Evolutionary conservation across 2,329 filamentous ascomycete genomes (phyloP).

Genomic region (Trichoderma breve): DNA sequence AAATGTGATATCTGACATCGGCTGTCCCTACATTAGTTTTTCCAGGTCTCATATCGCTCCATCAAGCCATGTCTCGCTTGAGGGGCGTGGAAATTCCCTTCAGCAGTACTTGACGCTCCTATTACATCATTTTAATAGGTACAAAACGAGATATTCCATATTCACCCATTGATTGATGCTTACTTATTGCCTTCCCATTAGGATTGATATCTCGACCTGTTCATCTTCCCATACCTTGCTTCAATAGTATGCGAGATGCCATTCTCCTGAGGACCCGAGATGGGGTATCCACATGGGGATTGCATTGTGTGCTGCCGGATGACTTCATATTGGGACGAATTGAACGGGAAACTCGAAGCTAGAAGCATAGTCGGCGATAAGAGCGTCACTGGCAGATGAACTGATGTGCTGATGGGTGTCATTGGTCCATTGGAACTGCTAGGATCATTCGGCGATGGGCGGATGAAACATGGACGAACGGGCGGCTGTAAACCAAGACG

Average conservation of each 20-base stretch:
- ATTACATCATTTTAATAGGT: neutral
- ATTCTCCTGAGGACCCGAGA: neutral
- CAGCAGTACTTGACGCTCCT: neutral
- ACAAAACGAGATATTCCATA: neutral
- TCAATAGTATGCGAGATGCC: neutral
- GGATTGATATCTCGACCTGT: neutral
- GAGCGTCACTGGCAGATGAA: neutral
- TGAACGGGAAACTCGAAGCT: neutral
- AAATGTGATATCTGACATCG: neutral
- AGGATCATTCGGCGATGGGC: neutral
- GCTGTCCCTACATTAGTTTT: neutral
- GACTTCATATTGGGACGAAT: neutral
- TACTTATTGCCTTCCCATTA: too few species aligned
- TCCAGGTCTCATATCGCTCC: neutral
- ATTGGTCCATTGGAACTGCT: neutral
- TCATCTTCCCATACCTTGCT: too few species aligned
- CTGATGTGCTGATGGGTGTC: neutral
- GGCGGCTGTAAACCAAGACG: neutral
- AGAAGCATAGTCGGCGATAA: neutral
- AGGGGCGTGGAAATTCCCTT: neutral
- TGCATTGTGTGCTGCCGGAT: neutral
- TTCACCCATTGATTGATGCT: too few species aligned
- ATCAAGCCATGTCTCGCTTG: neutral
- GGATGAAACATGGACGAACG: neutral
- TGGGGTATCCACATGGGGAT: neutral